A percentile compares a stretch with the other conserved stretches of the same genome.
phyloP scores from a whole-genome alignment of 805 yeast genomes.

The Scheffersomyces ergatensis region DNA sequence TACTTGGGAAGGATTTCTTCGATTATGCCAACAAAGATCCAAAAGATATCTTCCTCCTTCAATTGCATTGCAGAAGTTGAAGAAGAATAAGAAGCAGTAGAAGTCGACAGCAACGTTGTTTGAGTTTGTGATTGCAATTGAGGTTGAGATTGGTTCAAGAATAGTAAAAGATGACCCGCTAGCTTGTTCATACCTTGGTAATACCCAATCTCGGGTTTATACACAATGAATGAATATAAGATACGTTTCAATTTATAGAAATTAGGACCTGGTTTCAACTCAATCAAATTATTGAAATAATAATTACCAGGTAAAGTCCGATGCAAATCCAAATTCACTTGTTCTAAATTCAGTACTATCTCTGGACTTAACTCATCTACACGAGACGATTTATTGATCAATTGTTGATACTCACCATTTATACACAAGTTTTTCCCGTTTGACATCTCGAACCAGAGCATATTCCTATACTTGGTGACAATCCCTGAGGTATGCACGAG shows the following conservation, averaged over 20 bases:
- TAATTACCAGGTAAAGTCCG: constrained; percentile 56
- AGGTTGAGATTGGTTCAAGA: constrained; percentile 18
- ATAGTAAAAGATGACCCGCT: constrained; percentile 49
- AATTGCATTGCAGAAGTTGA: constrained; percentile 1
- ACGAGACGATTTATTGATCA: constrained; percentile 12
- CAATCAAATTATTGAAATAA: constrained; percentile 39
- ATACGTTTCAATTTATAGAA: constrained; percentile 44
- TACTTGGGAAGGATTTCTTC: constrained; percentile 50
- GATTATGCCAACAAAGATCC: constrained; percentile 48
- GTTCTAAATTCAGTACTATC: constrained; percentile 35
- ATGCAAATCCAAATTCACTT: constrained; percentile 51
- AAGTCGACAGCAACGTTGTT: too few relatives aligned
- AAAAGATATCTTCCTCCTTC: constrained; percentile 47
- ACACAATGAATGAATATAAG: constrained; percentile 47
- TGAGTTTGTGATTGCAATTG: too few relatives aligned
- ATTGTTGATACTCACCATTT: constrained; percentile 46
- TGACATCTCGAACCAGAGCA: constrained; percentile 53
- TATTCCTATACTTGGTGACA: constrained; percentile 45
- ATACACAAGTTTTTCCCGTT: constrained; percentile 44
- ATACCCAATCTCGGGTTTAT: constrained; percentile 50
- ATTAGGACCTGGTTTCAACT: constrained; percentile 53
- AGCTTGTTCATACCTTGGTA: constrained; percentile 63
- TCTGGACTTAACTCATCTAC: constrained; percentile 11
- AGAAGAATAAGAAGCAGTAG: too few relatives aligned
- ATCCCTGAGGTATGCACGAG: constrained; percentile 44